Conservation (phyloP, 1,284 basidiomycete species). For the Rugosomyces carneus region DNA sequence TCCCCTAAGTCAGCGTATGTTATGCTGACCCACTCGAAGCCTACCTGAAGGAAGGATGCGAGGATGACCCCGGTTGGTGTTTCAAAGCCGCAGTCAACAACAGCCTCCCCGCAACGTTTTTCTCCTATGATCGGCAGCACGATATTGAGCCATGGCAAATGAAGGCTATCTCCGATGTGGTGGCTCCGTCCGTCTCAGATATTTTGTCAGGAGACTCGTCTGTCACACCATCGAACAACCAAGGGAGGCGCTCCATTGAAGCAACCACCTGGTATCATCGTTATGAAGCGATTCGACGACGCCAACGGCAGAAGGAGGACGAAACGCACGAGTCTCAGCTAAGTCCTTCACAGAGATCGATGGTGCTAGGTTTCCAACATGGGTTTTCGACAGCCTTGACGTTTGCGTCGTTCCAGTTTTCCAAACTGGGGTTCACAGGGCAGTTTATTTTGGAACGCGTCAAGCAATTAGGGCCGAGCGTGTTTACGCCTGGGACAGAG, state of each 20-base stretch:
- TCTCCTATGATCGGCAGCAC: slow-evolving; percentile 36
- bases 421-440: slow-evolving; percentile 57
- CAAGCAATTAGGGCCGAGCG: slow-evolving; percentile 27
- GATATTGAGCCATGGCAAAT: slow-evolving; percentile 12
- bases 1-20: too few relatives aligned
- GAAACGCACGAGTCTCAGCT: slow-evolving; percentile 6
- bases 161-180: slow-evolving; percentile 10
- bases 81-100: slow-evolving; percentile 55
- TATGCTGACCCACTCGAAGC: slow-evolving; percentile 25
- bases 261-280: slow-evolving; percentile 8
- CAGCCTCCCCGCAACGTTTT: slow-evolving; percentile 53
- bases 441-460: slow-evolving; percentile 58
- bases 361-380: slow-evolving; percentile 51
- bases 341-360: slow-evolving; percentile 22
- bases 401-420: slow-evolving; percentile 51
- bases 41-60: slow-evolving; percentile 57
- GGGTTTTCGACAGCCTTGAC: slow-evolving; percentile 57
- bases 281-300: slow-evolving; percentile 11
- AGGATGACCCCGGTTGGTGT: slow-evolving; percentile 60
- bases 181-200: slow-evolving; percentile 10
- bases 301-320: slow-evolving; percentile 2
- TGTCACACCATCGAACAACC: background rate
- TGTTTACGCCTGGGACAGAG: slow-evolving; percentile 36
- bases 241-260: slow-evolving; percentile 1
- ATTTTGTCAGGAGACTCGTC: slow-evolving; percentile 10